phyloP scores from a whole-genome alignment of 805 yeast species.

The Wickerhamiella parazyma region DNA sequence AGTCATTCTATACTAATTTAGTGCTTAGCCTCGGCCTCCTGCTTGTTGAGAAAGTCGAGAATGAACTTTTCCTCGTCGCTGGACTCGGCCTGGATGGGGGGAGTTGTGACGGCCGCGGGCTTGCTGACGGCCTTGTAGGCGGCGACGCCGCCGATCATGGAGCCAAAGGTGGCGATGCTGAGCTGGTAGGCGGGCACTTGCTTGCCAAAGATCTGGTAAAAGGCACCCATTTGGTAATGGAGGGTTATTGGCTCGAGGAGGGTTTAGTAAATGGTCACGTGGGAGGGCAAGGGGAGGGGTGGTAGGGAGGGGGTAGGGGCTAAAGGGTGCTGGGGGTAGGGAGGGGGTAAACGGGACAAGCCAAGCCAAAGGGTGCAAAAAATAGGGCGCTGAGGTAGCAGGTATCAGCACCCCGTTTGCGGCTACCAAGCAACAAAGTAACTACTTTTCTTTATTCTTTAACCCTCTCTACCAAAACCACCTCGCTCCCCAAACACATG shows the following conservation, averaged over 20 bases:
- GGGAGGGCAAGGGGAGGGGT: neutral
- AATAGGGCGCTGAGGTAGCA: too few species aligned
- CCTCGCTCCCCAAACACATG: too few species aligned
- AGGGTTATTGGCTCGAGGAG: neutral
- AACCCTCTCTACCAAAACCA: too few species aligned
- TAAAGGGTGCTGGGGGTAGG: too few species aligned
- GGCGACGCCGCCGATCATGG: constrained; percentile 45
- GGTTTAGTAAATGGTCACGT: neutral
- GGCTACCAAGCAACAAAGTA: too few species aligned
- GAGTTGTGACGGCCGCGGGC: constrained; percentile 44
- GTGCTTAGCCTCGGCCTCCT: constrained; percentile 24
- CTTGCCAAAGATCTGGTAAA: constrained; percentile 75
- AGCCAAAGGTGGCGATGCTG: constrained; percentile 67
- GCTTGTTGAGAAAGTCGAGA: constrained; percentile 45
- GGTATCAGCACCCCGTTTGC: too few species aligned
- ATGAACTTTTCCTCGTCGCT: constrained; percentile 87
- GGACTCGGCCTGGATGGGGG: constrained; percentile 60
- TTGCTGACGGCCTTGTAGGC: constrained; percentile 59
- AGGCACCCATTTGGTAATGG: constrained; percentile 51
- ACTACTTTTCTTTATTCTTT: too few species aligned
- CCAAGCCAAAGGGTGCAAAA: too few species aligned
- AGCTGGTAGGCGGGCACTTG: constrained; percentile 75
- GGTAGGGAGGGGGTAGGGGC: too few species aligned
- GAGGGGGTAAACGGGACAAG: too few species aligned
- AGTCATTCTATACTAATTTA: neutral